These are phyloP conservation scores for Asterella californica DNA, from an alignment of 225 moss, liverwort and hornwort genomes.

Conservation along the genomic window DNA sequence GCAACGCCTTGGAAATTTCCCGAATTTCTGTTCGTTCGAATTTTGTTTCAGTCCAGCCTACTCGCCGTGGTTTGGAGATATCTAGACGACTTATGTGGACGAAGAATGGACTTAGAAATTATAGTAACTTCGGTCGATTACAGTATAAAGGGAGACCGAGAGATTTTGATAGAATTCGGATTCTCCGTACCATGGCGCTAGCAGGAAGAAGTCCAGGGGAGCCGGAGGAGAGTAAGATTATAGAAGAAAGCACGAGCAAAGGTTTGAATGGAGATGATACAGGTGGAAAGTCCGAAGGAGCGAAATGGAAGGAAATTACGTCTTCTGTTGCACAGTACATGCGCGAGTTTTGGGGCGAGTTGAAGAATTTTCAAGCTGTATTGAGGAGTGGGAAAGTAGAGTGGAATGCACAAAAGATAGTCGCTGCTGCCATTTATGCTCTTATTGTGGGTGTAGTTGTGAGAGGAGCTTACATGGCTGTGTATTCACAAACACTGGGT, in stretches of 20 bases:
- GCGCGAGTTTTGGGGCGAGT: not conserved
- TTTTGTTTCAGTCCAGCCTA: not conserved
- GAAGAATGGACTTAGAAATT: conserved; percentile 10
- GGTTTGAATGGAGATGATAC: not conserved
- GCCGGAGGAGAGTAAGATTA: conserved; percentile 14
- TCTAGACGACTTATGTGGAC: not conserved
- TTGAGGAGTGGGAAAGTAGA: conserved; percentile 34
- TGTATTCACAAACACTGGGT: conserved; percentile 39
- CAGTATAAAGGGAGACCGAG: not conserved
- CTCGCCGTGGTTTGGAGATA: not conserved
- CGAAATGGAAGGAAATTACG: conserved; percentile 4
- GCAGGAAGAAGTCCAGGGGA: not conserved
- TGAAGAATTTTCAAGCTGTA: conserved; percentile 18
- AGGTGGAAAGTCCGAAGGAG: not conserved
- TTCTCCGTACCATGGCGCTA: conserved; percentile 14
- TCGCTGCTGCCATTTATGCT: conserved; percentile 57
- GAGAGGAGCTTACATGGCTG: conserved; percentile 54
- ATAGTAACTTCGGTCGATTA: not conserved
- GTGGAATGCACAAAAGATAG: conserved; percentile 78
- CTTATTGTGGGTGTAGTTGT: conserved; percentile 57
- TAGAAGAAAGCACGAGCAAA: not conserved
- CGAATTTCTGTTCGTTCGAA: not conserved
- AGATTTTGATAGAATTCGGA: conserved; percentile 8
- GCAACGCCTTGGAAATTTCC: too few species aligned
- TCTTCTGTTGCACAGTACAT: not conserved